A percentile compares a stretch with the other conserved stretches of the same genome.
Evolutionary conservation across 352 stramenopile genomes (phyloP).

Genomic region (Phytophthora pini): DNA sequence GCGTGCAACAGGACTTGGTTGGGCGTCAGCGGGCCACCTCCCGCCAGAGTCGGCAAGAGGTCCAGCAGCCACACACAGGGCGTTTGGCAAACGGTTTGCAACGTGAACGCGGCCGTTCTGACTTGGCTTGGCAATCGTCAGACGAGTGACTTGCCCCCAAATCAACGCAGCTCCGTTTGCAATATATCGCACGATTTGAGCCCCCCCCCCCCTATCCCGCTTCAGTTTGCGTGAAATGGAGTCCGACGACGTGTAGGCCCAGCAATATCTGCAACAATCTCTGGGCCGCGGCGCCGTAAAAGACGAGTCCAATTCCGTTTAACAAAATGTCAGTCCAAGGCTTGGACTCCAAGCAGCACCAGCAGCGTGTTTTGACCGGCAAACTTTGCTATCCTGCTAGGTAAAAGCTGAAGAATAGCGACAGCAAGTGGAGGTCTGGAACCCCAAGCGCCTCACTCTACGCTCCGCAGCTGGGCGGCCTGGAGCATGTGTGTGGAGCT

Average conservation of each 20-base stretch:
- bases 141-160: too few relatives aligned
- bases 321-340: background rate
- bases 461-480: constrained; percentile 3
- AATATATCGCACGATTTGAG: constrained; percentile 4
- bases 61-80: too few relatives aligned
- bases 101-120: too few relatives aligned
- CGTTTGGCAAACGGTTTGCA: background rate
- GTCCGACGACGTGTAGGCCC: too few relatives aligned
- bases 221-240: constrained; percentile 2
- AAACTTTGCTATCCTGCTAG: background rate
- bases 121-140: too few relatives aligned
- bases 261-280: too few relatives aligned
- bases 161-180: background rate
- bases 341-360: background rate
- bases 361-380: background rate
- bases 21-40: too few relatives aligned
- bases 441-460: background rate
- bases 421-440: constrained; percentile 1
- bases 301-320: constrained; percentile 1
- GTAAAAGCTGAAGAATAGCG: background rate
- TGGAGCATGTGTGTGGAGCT: constrained; percentile 2
- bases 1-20: background rate
- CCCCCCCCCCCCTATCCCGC: constrained; percentile 10
- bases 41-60: too few relatives aligned
- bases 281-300: background rate